Percentiles rank a stretch among this genome's conserved stretches.
phyloP scores from a whole-genome alignment of 768 basidiomycete species.

The Serendipita sp. region DNA sequence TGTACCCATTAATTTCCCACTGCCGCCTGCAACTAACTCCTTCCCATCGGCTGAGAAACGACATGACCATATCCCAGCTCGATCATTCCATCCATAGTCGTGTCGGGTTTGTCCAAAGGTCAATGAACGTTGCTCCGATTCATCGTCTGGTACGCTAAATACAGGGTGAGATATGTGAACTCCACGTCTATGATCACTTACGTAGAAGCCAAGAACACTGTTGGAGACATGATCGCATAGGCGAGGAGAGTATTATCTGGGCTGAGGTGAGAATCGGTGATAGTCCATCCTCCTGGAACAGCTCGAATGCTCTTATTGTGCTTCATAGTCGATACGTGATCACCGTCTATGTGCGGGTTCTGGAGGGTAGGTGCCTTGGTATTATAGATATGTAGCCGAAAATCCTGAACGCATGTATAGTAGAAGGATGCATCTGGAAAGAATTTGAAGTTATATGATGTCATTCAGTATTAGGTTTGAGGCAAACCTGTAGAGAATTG shows the following conservation, averaged over 20 bases:
- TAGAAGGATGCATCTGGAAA: constrained; percentile 72
- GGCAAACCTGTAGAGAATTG: constrained; percentile 58
- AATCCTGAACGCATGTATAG: constrained; percentile 76
- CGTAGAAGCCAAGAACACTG: background rate
- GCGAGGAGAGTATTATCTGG: constrained; percentile 39
- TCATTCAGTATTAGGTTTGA: background rate
- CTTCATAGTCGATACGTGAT: constrained; percentile 34
- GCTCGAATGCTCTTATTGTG: constrained; percentile 56
- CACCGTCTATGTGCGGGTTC: constrained; percentile 16
- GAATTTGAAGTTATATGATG: constrained; percentile 7
- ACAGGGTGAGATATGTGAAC: constrained; percentile 29
- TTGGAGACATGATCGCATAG: background rate
- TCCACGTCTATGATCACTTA: background rate
- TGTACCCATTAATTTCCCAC: constrained; percentile 33
- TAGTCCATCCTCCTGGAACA: constrained; percentile 70
- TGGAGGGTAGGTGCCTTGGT: constrained; percentile 31
- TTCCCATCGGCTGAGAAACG: constrained; percentile 92
- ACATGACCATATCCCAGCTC: constrained; percentile 79
- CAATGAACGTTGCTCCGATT: constrained; percentile 35
- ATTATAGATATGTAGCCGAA: constrained; percentile 77
- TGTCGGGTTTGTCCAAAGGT: constrained; percentile 16
- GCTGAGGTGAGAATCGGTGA: constrained; percentile 86
- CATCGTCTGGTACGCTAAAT: constrained; percentile 59
- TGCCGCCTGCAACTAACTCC: constrained; percentile 87
- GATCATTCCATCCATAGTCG: constrained; percentile 24